phyloP scores from a whole-genome alignment of 306 rosid species.

The Fragaria iinumae region DNA sequence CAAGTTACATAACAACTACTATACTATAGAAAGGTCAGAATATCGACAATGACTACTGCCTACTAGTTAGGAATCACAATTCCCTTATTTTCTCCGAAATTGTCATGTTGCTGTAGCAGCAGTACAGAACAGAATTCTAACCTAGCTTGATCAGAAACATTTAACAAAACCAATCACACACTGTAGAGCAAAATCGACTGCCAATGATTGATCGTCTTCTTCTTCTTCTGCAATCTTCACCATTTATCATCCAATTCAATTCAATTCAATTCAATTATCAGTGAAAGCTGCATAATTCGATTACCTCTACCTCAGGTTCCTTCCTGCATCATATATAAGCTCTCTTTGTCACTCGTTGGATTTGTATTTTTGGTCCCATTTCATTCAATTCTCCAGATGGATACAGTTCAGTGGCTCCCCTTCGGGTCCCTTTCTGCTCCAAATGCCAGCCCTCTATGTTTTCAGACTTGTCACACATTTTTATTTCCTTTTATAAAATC shows the following conservation, averaged over 20 bases:
- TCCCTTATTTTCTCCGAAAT: not conserved
- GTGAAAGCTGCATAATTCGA: constrained; percentile 9
- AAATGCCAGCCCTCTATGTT: constrained; percentile 12
- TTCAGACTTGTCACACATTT: not conserved
- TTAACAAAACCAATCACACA: not conserved
- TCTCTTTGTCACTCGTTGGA: not conserved
- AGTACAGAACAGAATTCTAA: not conserved
- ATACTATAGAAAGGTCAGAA: not conserved
- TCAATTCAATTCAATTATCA: constrained; percentile 1
- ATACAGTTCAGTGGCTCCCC: constrained; percentile 34
- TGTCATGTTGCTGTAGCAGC: not conserved
- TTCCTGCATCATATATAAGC: not conserved
- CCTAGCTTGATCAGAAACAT: not conserved
- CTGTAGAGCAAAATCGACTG: constrained; percentile 6
- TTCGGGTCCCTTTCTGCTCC: constrained; percentile 11
- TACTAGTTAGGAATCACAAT: not conserved
- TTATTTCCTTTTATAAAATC: not conserved
- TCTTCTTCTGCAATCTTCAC: not conserved
- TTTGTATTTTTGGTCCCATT: constrained; percentile 30
- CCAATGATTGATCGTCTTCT: constrained; percentile 31
- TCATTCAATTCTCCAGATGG: constrained; percentile 47
- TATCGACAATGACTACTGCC: not conserved
- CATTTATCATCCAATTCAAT: not conserved
- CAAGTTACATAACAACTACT: not conserved
- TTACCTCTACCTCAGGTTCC: constrained; percentile 31